These are phyloP conservation scores for Eragrostis nindensis DNA, from an alignment of 176 grass and related monocot species.

Conservation along the genomic window DNA sequence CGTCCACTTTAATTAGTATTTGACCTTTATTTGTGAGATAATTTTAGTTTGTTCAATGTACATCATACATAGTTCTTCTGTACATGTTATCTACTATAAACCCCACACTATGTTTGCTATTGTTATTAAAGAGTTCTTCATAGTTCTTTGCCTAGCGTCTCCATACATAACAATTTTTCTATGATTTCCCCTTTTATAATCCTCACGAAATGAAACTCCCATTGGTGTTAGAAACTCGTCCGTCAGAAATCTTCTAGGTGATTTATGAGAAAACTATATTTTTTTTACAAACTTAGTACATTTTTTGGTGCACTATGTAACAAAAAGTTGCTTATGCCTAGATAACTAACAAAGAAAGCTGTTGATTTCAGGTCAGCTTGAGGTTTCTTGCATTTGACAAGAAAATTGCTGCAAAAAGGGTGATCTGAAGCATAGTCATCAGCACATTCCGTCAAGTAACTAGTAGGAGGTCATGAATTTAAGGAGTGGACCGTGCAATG, in stretches of 20 bases:
- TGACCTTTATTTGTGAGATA: too few relatives aligned
- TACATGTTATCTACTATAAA: background rate
- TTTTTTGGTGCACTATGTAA: background rate
- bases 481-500: background rate
- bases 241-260: background rate
- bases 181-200: background rate
- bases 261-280: background rate
- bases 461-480: background rate
- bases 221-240: background rate
- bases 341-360: background rate
- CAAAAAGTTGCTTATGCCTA: background rate
- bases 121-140: background rate
- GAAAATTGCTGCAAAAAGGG: background rate
- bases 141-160: background rate
- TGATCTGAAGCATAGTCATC: background rate
- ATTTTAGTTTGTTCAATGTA: background rate
- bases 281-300: background rate
- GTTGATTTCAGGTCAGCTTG: conserved; percentile 1
- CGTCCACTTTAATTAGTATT: too few relatives aligned
- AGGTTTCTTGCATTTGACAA: background rate
- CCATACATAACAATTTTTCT: background rate
- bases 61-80: background rate
- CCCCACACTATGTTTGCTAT: background rate
- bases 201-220: background rate
- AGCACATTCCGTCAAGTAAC: background rate